Percentiles rank a stretch among this genome's conserved stretches.
These are phyloP conservation scores for Leccinum pachyderme DNA, from an alignment of 1,284 basidiomycete species.

Conservation along the genomic window DNA sequence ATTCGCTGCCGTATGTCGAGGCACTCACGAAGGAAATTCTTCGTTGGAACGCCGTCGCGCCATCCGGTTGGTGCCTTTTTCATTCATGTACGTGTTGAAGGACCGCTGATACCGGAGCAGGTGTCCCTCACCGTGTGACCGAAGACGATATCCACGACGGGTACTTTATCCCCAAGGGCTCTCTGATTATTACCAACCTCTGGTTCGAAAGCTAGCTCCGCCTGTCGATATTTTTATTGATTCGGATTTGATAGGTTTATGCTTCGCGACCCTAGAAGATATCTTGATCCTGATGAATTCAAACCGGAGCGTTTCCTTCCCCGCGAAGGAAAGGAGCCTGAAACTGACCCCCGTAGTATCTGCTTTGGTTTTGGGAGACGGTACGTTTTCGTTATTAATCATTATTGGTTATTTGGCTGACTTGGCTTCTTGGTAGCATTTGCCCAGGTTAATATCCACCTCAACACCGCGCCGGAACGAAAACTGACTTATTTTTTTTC, in stretches of 20 bases:
- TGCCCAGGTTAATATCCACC: slow-evolving; percentile 47
- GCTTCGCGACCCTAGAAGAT: slow-evolving; percentile 38
- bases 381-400: slow-evolving; percentile 32
- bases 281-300: slow-evolving; percentile 36
- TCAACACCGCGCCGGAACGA: neutral
- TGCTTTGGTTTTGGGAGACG: slow-evolving; percentile 63
- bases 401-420: slow-evolving; percentile 1
- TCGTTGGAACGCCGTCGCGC: slow-evolving; percentile 57
- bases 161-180: slow-evolving; percentile 41
- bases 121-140: slow-evolving; percentile 50
- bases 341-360: slow-evolving; percentile 51
- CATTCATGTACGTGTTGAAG: slow-evolving; percentile 3
- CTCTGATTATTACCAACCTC: slow-evolving; percentile 38
- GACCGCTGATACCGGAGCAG: slow-evolving; percentile 30
- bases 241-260: slow-evolving; percentile 48
- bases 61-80: slow-evolving; percentile 41
- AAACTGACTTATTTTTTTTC: slow-evolving; percentile 6
- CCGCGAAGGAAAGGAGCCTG: slow-evolving; percentile 35
- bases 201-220: slow-evolving; percentile 26
- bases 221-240: neutral
- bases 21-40: slow-evolving; percentile 62
- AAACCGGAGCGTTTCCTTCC: slow-evolving; percentile 40
- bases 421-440: slow-evolving; percentile 36
- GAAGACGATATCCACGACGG: slow-evolving; percentile 49
- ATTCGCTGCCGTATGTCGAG: slow-evolving; percentile 56